These are phyloP conservation scores for Psilocybe mexicana DNA, from an alignment of 1,284 basidiomycete genomes.

Conservation along the genomic window DNA sequence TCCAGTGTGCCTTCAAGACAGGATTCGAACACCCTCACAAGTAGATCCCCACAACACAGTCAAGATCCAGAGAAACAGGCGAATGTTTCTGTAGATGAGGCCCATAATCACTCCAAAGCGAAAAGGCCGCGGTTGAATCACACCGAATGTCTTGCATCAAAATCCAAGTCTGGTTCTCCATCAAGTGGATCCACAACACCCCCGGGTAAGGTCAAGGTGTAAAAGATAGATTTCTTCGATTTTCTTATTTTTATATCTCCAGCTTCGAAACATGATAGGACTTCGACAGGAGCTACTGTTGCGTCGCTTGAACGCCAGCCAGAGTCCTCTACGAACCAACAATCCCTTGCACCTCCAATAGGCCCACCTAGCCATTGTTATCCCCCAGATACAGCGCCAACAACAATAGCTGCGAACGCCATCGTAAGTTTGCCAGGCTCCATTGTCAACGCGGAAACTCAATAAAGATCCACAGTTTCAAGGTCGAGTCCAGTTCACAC, in stretches of 20 bases:
- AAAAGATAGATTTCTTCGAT: neutral
- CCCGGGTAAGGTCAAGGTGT: neutral
- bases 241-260: neutral
- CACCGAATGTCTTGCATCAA: neutral
- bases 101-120: neutral
- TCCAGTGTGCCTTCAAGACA: too few species aligned
- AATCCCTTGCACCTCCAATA: neutral
- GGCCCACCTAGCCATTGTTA: too few species aligned
- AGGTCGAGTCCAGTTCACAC: too few species aligned
- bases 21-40: too few species aligned
- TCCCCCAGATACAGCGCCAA: too few species aligned
- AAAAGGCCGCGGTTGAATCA: neutral
- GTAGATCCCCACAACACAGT: too few species aligned
- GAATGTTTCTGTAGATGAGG: too few species aligned
- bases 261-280: neutral
- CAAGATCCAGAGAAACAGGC: too few species aligned
- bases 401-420: too few species aligned
- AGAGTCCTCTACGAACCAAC: neutral
- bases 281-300: neutral
- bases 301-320: neutral
- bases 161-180: neutral
- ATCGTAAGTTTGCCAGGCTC: too few species aligned
- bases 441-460: too few species aligned
- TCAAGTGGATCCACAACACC: neutral
- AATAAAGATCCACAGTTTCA: too few species aligned